Evolutionary conservation across 2,329 filamentous ascomycete genomes (phyloP), one percentile per base, ranked within the genome.

Genomic region (Claviceps fusiformis): DNA sequence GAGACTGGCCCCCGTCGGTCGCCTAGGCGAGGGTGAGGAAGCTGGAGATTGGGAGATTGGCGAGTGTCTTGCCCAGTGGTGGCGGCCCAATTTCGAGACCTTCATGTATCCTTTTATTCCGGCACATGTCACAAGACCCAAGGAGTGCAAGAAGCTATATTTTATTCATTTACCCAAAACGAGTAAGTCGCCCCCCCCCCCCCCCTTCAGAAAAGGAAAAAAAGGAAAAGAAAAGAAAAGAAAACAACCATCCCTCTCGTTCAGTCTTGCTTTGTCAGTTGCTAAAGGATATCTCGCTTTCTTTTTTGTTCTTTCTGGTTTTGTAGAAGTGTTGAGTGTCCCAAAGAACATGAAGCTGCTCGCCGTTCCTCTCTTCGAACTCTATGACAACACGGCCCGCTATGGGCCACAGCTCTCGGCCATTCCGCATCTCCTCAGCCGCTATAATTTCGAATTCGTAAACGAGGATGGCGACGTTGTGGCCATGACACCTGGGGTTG

Each of bases 331-430:
- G 15, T 79, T 98, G 47, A 95, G 88, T 65, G 93, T 98, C 9
- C 93, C 93, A 0, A 98, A 98, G 75, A 98, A 98, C 73, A 97
- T 98, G 93, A 98, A 98, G 70, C 83, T 98, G 29, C 85, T 98
- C 45, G 93, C 93, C 1, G 93, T 98, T 1, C 93, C 93, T 0
- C 78, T 98, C 0, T 97, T 97, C 71, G 93, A 98, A 73, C 82
- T 98, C 44, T 98, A 98, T 75, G 93, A 98, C 66, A 98, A 98
- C 71, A 95, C 89, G 0, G 87, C 86, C 13, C 80, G 93, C 57
- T 98, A 98, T 68, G 93, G 93, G 0, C 93, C 93, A 5, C 93
- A 98, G 68, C 82, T 98, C 17, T 95, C 91, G 1, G 93, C 93
- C 1, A 97, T 98, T 55, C 93, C 93, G 0, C 93, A 98, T 68